These are phyloP conservation scores for Annulohypoxylon nitens DNA, from an alignment of 495 filamentous ascomycete species.

Conservation along the genomic window DNA sequence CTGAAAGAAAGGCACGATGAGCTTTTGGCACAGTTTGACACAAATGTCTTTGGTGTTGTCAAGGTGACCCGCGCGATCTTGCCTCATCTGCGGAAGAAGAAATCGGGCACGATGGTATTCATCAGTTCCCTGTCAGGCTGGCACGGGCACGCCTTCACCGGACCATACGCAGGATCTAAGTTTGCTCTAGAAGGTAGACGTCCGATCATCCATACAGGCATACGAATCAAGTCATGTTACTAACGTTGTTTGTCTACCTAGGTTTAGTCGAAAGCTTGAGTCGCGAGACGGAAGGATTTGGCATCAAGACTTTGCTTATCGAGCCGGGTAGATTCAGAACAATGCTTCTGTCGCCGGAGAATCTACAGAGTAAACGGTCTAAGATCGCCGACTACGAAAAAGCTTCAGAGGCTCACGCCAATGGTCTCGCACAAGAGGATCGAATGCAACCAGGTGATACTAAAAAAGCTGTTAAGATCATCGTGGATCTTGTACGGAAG, in stretches of 20 bases:
- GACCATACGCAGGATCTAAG: conserved; percentile 65
- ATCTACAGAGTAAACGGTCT: conserved; percentile 27
- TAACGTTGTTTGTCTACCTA: conserved; percentile 28
- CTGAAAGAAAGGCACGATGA: conserved; percentile 49
- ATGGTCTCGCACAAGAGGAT: conserved; percentile 36
- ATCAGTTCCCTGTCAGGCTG: conserved; percentile 62
- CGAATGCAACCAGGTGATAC: conserved; percentile 61
- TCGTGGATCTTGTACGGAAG: conserved; percentile 63
- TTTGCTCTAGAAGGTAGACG: conserved; percentile 63
- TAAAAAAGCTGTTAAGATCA: conserved; percentile 60
- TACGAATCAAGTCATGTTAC: neutral
- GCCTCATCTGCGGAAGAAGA: conserved; percentile 61
- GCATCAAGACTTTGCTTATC: conserved; percentile 58
- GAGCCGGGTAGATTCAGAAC: conserved; percentile 66
- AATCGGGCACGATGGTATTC: conserved; percentile 59
- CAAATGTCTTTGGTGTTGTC: conserved; percentile 65
- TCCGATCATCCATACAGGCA: neutral
- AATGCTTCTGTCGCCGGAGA: conserved; percentile 53
- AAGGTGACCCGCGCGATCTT: conserved; percentile 61
- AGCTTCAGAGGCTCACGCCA: conserved; percentile 35
- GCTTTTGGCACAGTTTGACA: conserved; percentile 56
- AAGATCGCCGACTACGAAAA: conserved; percentile 50
- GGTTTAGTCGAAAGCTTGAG: conserved; percentile 62
- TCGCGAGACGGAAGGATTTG: conserved; percentile 61
- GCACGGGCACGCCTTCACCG: conserved; percentile 51